Evolutionary conservation across 352 stramenopile genomes (phyloP).

Genomic region (Blastocystis sp.): DNA sequence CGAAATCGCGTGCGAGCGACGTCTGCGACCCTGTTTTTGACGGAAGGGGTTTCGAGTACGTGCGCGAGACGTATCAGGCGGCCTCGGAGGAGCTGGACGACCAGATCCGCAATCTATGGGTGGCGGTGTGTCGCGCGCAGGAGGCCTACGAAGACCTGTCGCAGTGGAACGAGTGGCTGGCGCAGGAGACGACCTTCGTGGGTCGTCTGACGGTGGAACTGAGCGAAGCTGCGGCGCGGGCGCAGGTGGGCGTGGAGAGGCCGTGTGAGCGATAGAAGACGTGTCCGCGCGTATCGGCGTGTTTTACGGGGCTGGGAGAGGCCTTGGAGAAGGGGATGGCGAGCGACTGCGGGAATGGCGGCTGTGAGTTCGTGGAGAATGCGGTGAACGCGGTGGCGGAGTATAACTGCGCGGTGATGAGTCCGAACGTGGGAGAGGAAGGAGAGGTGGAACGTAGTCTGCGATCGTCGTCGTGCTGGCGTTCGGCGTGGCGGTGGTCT

Average conservation of each 20-base stretch:
- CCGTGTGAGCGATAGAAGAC: too few species aligned
- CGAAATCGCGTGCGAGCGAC: background rate
- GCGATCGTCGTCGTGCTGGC: background rate
- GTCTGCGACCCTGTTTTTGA: conserved; percentile 4
- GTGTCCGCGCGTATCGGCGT: too few species aligned
- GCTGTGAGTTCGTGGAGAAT: background rate
- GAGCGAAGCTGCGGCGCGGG: too few species aligned
- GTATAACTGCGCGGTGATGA: background rate
- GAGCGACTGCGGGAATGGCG: background rate
- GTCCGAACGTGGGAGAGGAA: background rate
- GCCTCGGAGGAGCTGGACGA: background rate
- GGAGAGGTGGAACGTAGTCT: background rate
- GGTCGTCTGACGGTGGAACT: too few species aligned
- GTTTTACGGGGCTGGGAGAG: background rate
- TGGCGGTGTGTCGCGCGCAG: background rate
- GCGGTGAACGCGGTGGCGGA: background rate
- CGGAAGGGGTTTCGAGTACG: background rate
- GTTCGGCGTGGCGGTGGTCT: background rate
- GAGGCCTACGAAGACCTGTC: background rate
- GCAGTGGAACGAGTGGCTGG: background rate
- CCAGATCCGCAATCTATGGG: background rate
- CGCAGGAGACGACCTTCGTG: too few species aligned
- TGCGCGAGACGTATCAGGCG: background rate
- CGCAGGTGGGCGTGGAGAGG: too few species aligned
- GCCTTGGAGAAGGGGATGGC: background rate